Evolutionary conservation across 2,329 filamentous ascomycete species (phyloP), one percentile per base, ranked within the genome.

Genomic region (Alternaria ethzedia): DNA sequence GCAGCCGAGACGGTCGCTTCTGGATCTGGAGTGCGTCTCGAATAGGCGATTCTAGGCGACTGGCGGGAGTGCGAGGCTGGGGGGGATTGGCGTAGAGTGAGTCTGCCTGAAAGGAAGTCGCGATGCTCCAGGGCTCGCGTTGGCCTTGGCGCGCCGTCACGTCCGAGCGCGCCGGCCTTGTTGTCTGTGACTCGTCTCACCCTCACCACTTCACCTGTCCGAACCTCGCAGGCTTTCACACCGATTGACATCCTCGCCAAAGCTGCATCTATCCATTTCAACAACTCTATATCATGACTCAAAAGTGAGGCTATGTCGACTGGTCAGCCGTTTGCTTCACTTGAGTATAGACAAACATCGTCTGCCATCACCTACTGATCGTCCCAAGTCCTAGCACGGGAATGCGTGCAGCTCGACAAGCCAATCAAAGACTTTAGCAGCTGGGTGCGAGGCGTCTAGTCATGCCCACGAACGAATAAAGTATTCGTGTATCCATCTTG

Each of bases 291-390:
- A 43, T 21, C 43, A 44, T 46, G 7, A 10, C 26, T 17, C 6
- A 50, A 59, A 28, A 68, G 23, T 44, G 23, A 51, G 43, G 54
- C 61, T 47, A 54, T 49, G 28, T 30, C 51, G 36, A 32, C 59
- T 65, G 59, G 47, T 44, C 59, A 54, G 64, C 55, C 54, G 69
- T 65, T 72, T 72, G 70, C 70, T 73, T 72, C 70, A 66, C 66
- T 70, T 49, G 44, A 54, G 46, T 54, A 56, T 57, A 66, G 59
- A 68, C 69, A 69, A 69, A 67, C 67, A 65, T 59, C 10, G 32
- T 45, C 55, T 54, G 47, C 59, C 61, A 52, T 57, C 59, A 52
- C 54, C 47, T 49, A 55, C 32, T 52, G 25, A 51, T 25, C 26
- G 32, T 55, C 13, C 56, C 47, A 57, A 26, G 25, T 30, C 11